Conservation (phyloP, 345 rosid species). For the Moringa oleifera region DNA sequence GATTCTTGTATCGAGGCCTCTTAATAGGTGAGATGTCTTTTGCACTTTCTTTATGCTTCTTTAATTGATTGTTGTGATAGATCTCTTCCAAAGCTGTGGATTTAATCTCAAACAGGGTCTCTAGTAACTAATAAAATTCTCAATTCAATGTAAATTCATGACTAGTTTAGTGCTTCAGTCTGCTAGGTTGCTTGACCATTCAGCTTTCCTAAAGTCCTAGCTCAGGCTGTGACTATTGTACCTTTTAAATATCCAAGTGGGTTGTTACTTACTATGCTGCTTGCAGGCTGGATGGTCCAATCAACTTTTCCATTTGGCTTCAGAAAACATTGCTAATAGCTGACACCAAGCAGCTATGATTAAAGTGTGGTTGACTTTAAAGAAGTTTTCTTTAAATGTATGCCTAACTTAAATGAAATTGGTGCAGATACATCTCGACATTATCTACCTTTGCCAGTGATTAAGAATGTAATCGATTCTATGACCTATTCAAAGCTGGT, state of each 20-base stretch:
- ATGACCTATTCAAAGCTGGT: conserved; percentile 73
- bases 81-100: background rate
- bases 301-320: too few species aligned
- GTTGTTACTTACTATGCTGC: background rate
- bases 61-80: background rate
- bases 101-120: background rate
- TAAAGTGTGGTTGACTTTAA: too few species aligned
- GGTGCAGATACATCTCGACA: conserved; percentile 74
- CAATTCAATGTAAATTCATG: background rate
- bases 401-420: conserved; percentile 2
- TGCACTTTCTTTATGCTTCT: background rate
- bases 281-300: too few species aligned
- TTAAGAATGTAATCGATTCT: conserved; percentile 66
- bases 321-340: too few species aligned
- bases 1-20: conserved; percentile 68
- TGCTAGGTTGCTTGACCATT: background rate
- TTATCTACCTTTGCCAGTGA: conserved; percentile 49
- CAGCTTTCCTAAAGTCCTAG: background rate
- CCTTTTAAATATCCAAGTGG: too few species aligned
- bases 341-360: too few species aligned
- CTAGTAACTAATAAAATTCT: background rate
- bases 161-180: background rate
- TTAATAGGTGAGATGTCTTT: conserved; percentile 45
- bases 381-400: background rate
- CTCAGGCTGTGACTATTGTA: too few species aligned